phyloP scores from a whole-genome alignment of 2,329 filamentous ascomycete genomes.

The Fusarium gaditjirri region DNA sequence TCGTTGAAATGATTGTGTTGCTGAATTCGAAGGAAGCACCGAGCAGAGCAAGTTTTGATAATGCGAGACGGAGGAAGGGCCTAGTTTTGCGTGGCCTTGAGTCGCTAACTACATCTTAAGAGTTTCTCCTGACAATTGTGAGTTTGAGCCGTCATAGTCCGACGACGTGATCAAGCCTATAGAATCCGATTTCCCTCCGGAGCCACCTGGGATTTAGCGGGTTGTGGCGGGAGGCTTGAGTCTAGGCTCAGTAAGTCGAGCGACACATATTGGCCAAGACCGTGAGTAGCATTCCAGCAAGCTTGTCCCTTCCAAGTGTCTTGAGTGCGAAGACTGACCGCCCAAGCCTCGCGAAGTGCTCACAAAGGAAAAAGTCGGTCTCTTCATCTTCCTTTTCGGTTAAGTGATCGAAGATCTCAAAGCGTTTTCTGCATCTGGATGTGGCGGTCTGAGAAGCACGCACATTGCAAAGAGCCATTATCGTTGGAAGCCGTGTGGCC shows the following conservation, averaged over 20 bases:
- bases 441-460: slow-evolving; percentile 1
- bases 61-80: slow-evolving; percentile 5
- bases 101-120: slow-evolving; percentile 32
- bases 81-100: slow-evolving; percentile 7
- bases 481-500: slow-evolving; percentile 28
- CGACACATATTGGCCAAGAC: slow-evolving; percentile 26
- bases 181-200: slow-evolving; percentile 19
- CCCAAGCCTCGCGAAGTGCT: slow-evolving; percentile 8
- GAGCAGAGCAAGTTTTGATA: background rate
- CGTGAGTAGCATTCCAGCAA: slow-evolving; percentile 40
- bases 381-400: background rate
- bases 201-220: slow-evolving; percentile 37
- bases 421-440: background rate
- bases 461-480: slow-evolving; percentile 15
- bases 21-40: background rate
- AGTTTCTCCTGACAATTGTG: slow-evolving; percentile 19
- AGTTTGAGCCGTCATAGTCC: slow-evolving; percentile 38
- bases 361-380: background rate
- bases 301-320: background rate
- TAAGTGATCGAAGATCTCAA: slow-evolving; percentile 4
- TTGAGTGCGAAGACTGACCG: slow-evolving; percentile 13
- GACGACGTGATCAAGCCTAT: slow-evolving; percentile 33
- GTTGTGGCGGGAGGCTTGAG: slow-evolving; percentile 45
- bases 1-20: background rate
- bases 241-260: slow-evolving; percentile 39